Percentiles rank a stretch among this genome's conserved stretches.
phyloP scores from a whole-genome alignment of 2,329 filamentous ascomycete genomes.

The Colletotrichum tofieldiae region DNA sequence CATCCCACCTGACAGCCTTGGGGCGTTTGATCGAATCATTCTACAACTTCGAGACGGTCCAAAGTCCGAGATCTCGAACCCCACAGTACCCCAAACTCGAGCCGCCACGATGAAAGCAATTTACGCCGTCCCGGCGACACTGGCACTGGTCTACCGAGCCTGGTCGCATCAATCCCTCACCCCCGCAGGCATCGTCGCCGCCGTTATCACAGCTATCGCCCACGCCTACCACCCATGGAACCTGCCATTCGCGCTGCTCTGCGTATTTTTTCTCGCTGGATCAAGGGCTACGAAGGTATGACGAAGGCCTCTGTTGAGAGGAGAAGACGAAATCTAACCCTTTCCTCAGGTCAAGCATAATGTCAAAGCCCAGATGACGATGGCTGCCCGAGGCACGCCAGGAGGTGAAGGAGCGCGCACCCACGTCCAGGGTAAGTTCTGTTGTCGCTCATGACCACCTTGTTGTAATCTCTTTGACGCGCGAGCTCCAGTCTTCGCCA shows the following conservation, averaged over 20 bases:
- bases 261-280: conserved; percentile 89
- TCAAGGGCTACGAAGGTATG: conserved; percentile 86
- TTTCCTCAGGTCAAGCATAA: conserved; percentile 82
- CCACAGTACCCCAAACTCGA: not conserved
- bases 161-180: conserved; percentile 80
- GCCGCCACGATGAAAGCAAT: conserved; percentile 67
- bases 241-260: conserved; percentile 87
- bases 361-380: conserved; percentile 85
- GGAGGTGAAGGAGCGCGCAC: conserved; percentile 88
- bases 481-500: conserved; percentile 77
- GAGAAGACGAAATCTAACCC: conserved; percentile 28
- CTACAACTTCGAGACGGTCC: conserved; percentile 15
- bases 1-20: conserved; percentile 25
- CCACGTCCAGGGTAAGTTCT: conserved; percentile 79
- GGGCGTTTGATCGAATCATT: conserved; percentile 8
- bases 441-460: not conserved
- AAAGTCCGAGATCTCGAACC: not conserved
- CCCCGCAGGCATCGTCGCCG: conserved; percentile 48
- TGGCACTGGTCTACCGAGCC: conserved; percentile 76
- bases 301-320: not conserved
- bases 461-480: not conserved
- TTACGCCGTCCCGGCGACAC: conserved; percentile 71
- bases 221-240: conserved; percentile 96
- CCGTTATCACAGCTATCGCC: conserved; percentile 52
- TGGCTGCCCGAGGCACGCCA: conserved; percentile 79